A percentile compares a stretch with the other conserved stretches of the same genome.
These are phyloP conservation scores for Coniferiporia sulphurascens DNA, from an alignment of 1,284 basidiomycete species.

Conservation along the genomic window DNA sequence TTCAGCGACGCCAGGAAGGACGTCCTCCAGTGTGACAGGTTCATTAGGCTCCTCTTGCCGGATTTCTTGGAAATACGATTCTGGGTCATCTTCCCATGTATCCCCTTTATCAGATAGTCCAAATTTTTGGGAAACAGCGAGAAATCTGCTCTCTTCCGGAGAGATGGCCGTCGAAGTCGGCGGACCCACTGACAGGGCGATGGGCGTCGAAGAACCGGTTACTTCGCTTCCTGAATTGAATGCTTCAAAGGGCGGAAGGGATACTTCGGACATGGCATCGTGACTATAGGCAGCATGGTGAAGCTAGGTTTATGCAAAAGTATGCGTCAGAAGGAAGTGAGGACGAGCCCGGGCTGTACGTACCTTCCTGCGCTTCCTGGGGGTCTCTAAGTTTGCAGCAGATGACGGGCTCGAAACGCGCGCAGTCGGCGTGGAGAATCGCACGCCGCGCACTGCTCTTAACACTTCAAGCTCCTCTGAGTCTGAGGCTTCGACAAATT, in stretches of 20 bases:
- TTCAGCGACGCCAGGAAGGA: neutral
- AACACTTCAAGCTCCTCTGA: slow-evolving; percentile 47
- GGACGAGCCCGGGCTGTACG: neutral
- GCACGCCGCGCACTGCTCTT: slow-evolving; percentile 11
- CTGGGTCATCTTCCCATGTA: neutral
- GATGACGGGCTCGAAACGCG: neutral
- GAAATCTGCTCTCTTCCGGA: neutral
- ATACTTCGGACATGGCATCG: neutral
- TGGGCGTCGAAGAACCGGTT: neutral
- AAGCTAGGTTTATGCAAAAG: neutral
- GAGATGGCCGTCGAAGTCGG: slow-evolving; percentile 4
- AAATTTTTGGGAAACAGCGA: neutral
- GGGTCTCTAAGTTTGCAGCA: neutral
- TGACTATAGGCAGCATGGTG: neutral
- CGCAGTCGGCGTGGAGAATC: neutral
- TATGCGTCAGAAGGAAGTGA: neutral
- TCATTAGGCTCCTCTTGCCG: neutral
- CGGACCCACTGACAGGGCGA: neutral
- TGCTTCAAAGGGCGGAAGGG: neutral
- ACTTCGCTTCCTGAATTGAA: neutral
- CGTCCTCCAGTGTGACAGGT: neutral
- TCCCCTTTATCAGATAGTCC: neutral
- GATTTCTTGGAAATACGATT: neutral
- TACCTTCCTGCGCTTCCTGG: slow-evolving; percentile 16
- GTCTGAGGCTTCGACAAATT: slow-evolving; percentile 59